Percentiles rank a stretch among this genome's conserved stretches.
Conservation (phyloP, 352 stramenopile genomes). For the Phytophthora lateralis region DNA sequence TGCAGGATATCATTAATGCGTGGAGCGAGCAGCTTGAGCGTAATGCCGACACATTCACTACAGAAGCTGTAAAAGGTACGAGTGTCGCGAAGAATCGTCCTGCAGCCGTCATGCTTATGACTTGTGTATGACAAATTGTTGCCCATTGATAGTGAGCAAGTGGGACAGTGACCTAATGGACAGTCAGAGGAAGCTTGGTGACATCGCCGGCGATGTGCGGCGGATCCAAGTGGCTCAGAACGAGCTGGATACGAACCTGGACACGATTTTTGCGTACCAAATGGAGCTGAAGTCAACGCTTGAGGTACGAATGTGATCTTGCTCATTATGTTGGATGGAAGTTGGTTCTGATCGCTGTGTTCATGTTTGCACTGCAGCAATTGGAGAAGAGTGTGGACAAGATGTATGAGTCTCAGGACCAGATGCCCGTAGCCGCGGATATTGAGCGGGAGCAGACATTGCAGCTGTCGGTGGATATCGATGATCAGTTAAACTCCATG, state of each 20-base stretch:
- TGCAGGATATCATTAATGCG: slow-evolving; percentile 89
- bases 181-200: slow-evolving; percentile 83
- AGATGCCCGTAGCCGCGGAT: slow-evolving; percentile 84
- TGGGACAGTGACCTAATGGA: slow-evolving; percentile 89
- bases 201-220: slow-evolving; percentile 82
- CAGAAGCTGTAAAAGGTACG: slow-evolving; percentile 85
- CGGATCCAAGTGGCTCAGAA: slow-evolving; percentile 88
- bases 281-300: slow-evolving; percentile 90
- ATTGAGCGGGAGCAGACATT: slow-evolving; percentile 88
- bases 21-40: slow-evolving; percentile 89
- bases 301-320: slow-evolving; percentile 47
- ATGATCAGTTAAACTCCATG: slow-evolving; percentile 89
- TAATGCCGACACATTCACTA: slow-evolving; percentile 88
- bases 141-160: slow-evolving; percentile 60
- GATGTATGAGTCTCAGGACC: slow-evolving; percentile 87
- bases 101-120: not conserved
- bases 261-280: slow-evolving; percentile 90
- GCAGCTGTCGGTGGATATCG: slow-evolving; percentile 86
- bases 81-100: not conserved
- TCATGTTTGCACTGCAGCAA: slow-evolving; percentile 50
- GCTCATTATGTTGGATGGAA: not conserved
- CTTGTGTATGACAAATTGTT: slow-evolving; percentile 5
- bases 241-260: slow-evolving; percentile 84
- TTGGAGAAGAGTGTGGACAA: slow-evolving; percentile 90
- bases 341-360: slow-evolving; percentile 3